Conservation (phyloP, 768 basidiomycete genomes). For the Termitomyces sp. region DNA sequence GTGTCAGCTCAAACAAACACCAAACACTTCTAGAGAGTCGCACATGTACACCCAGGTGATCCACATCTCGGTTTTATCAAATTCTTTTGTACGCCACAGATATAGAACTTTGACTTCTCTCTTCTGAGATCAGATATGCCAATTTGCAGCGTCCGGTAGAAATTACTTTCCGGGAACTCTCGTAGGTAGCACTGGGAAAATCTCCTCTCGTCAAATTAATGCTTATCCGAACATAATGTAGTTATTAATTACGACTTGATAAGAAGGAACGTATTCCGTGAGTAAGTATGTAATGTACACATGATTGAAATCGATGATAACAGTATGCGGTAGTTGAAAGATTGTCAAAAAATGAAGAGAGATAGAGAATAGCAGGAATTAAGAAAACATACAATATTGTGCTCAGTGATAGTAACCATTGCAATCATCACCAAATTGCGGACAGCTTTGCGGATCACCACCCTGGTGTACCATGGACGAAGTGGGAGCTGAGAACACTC, state of each 20-base stretch:
- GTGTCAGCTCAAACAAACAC: slow-evolving; percentile 1
- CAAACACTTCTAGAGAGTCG: neutral
- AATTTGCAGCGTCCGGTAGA: neutral
- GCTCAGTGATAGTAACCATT: slow-evolving; percentile 28
- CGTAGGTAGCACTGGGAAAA: neutral
- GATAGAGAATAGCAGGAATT: neutral
- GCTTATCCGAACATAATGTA: neutral
- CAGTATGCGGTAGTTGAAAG: neutral
- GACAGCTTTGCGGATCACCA: slow-evolving; percentile 33
- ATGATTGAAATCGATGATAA: slow-evolving; percentile 6
- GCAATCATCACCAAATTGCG: slow-evolving; percentile 40
- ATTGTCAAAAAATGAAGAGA: neutral
- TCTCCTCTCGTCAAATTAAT: neutral
- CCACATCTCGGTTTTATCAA: slow-evolving; percentile 3
- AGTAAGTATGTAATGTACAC: slow-evolving; percentile 11
- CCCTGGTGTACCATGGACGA: slow-evolving; percentile 24
- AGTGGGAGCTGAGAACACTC: slow-evolving; percentile 19
- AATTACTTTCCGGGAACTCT: neutral
- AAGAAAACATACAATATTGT: neutral
- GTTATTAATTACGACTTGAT: slow-evolving; percentile 1
- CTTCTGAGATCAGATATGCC: neutral
- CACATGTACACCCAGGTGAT: slow-evolving; percentile 6
- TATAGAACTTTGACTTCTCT: neutral
- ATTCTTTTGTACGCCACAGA: slow-evolving; percentile 13
- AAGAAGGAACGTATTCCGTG: slow-evolving; percentile 4